Evolutionary conservation across 257 asterid genomes (phyloP).

Genomic region (Apocynum venetum): DNA sequence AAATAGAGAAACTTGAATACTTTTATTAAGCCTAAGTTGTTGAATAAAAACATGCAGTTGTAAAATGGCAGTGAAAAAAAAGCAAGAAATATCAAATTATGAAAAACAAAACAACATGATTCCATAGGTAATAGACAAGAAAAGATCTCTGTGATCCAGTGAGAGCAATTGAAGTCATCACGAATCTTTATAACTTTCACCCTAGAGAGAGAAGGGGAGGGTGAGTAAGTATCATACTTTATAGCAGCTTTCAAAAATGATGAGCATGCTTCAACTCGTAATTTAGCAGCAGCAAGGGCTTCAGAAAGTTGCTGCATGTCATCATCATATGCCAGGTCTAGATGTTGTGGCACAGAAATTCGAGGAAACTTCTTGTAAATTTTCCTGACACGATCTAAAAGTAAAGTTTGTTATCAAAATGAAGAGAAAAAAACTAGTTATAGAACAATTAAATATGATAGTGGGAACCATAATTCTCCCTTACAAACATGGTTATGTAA

Average conservation of each 20-base stretch:
- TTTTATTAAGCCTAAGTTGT: background rate
- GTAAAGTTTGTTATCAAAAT: conserved; percentile 25
- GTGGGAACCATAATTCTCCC: background rate
- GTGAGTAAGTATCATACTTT: conserved; percentile 44
- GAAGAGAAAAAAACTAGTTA: conserved; percentile 11
- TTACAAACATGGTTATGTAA: background rate
- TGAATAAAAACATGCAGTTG: background rate
- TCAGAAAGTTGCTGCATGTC: conserved; percentile 84
- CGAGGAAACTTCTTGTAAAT: conserved; percentile 76
- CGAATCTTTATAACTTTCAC: background rate
- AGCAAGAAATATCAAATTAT: background rate
- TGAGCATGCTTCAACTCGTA: conserved; percentile 83
- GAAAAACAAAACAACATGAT: background rate
- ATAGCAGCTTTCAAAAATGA: conserved; percentile 81
- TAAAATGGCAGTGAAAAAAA: background rate
- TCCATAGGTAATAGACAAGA: background rate
- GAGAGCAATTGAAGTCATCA: conserved; percentile 6
- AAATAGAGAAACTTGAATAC: background rate
- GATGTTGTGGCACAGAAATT: conserved; percentile 76
- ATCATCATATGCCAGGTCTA: conserved; percentile 73
- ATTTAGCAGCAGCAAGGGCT: conserved; percentile 90
- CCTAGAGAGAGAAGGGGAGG: conserved; percentile 10
- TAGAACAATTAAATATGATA: background rate
- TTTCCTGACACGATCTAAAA: conserved; percentile 72
- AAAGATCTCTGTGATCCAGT: background rate